These are phyloP conservation scores for Tricholoma matsutake DNA, from an alignment of 768 basidiomycete species.

Conservation along the genomic window DNA sequence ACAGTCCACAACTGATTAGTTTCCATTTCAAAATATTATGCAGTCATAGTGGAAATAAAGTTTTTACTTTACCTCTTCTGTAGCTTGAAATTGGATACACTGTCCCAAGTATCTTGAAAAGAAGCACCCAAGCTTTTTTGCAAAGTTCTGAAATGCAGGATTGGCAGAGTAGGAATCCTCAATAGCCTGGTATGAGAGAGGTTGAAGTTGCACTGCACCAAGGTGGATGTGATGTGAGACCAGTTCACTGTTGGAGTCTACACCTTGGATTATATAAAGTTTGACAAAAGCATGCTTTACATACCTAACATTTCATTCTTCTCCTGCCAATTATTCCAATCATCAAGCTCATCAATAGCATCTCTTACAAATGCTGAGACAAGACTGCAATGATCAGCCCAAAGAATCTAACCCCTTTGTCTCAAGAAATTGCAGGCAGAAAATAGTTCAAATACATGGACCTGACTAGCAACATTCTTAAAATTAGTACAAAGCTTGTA, in stretches of 20 bases:
- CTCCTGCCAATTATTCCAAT: background rate
- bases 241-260: background rate
- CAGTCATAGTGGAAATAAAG: background rate
- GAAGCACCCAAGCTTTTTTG: background rate
- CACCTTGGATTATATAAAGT: too few relatives aligned
- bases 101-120: background rate
- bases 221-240: background rate
- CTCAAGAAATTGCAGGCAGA: background rate
- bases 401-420: background rate
- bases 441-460: slow-evolving; percentile 7
- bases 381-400: background rate
- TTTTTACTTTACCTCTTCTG: background rate
- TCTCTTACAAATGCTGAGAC: background rate
- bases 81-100: background rate
- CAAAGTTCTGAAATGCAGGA: background rate
- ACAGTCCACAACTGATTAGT: background rate
- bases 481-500: slow-evolving; percentile 29
- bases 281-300: background rate
- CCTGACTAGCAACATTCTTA: slow-evolving; percentile 30
- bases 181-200: background rate
- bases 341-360: background rate
- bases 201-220: background rate
- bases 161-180: background rate
- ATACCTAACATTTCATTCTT: background rate
- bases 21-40: background rate